Evolutionary conservation across 1,284 basidiomycete species (phyloP).

Genomic region (Cutaneotrichosporon cutaneum): DNA sequence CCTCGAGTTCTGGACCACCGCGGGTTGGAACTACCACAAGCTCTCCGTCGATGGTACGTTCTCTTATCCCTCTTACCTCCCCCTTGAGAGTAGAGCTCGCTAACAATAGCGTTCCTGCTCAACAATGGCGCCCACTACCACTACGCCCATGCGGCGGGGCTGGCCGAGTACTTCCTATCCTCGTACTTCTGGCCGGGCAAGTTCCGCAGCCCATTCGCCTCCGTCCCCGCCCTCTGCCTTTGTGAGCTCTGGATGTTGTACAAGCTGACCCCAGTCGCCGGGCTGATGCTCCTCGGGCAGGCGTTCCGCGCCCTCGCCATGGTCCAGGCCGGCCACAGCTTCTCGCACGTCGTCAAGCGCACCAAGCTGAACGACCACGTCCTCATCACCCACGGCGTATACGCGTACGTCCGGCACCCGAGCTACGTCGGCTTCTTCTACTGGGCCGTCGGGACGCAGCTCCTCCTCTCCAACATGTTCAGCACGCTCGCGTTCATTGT

Average conservation of each 20-base stretch:
- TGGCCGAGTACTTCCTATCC: slow-evolving; percentile 76
- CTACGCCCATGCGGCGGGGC: slow-evolving; percentile 73
- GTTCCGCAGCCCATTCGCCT: slow-evolving; percentile 27
- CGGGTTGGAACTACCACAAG: slow-evolving; percentile 90
- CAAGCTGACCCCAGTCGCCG: slow-evolving; percentile 27
- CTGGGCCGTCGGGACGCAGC: slow-evolving; percentile 92
- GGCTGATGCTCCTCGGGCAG: slow-evolving; percentile 70
- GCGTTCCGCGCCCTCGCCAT: slow-evolving; percentile 81
- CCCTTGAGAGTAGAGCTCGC: background rate
- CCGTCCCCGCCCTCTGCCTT: slow-evolving; percentile 50
- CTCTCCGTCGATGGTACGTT: slow-evolving; percentile 85
- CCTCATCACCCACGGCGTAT: slow-evolving; percentile 84
- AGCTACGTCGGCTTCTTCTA: slow-evolving; percentile 98
- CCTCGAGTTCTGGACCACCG: slow-evolving; percentile 91
- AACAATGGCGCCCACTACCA: slow-evolving; percentile 88
- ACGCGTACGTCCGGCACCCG: slow-evolving; percentile 86
- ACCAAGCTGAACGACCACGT: slow-evolving; percentile 68
- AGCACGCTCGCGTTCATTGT: slow-evolving; percentile 55
- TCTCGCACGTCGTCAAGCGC: slow-evolving; percentile 78
- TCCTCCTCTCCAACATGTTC: slow-evolving; percentile 85
- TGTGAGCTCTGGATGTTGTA: slow-evolving; percentile 21
- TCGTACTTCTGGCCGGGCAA: slow-evolving; percentile 60
- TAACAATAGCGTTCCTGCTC: slow-evolving; percentile 75
- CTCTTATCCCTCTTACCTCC: too few species aligned
- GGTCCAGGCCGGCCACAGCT: slow-evolving; percentile 91